These are phyloP conservation scores for Cucurbitaria berberidis DNA, from an alignment of 2,329 filamentous ascomycete species.

Conservation along the genomic window DNA sequence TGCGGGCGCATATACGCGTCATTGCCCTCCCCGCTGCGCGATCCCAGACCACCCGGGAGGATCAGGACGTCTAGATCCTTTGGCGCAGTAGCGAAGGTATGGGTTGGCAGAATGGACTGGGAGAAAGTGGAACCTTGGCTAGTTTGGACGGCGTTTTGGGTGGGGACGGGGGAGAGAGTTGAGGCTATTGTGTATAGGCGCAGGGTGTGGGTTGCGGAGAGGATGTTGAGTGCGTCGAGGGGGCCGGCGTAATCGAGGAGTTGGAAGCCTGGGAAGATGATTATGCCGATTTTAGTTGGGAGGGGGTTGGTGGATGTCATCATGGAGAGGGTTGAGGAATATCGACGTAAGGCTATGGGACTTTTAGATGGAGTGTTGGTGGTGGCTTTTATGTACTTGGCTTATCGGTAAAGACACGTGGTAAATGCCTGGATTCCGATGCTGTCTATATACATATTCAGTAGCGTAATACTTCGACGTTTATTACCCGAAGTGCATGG, in stretches of 20 bases:
- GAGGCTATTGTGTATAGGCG: slow-evolving; percentile 44
- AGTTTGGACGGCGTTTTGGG: slow-evolving; percentile 18
- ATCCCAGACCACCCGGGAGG: slow-evolving; percentile 68
- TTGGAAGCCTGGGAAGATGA: slow-evolving; percentile 50
- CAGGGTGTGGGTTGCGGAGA: slow-evolving; percentile 35
- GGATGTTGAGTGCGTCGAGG: slow-evolving; percentile 54
- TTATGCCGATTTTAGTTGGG: slow-evolving; percentile 38
- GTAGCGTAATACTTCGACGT: not conserved
- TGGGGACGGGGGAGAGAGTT: slow-evolving; percentile 45
- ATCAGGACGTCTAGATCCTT: slow-evolving; percentile 65
- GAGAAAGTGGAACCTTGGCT: slow-evolving; percentile 34
- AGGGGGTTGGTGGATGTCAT: slow-evolving; percentile 8
- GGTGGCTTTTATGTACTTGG: not conserved
- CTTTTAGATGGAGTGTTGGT: not conserved
- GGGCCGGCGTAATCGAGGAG: slow-evolving; percentile 52
- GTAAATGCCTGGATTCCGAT: no score
- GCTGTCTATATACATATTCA: not conserved
- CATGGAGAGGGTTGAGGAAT: not conserved
- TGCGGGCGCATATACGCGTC: slow-evolving; percentile 43
- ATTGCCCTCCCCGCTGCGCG: slow-evolving; percentile 33
- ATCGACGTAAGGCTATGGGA: not conserved
- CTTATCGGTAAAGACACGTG: no score
- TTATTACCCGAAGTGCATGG: not conserved
- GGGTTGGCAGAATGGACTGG: slow-evolving; percentile 55
- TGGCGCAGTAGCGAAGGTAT: slow-evolving; percentile 61